Base-by-base conservation (phyloP, 192 early-diverging fungal genomes). In the Coemansia sp. region DNA sequence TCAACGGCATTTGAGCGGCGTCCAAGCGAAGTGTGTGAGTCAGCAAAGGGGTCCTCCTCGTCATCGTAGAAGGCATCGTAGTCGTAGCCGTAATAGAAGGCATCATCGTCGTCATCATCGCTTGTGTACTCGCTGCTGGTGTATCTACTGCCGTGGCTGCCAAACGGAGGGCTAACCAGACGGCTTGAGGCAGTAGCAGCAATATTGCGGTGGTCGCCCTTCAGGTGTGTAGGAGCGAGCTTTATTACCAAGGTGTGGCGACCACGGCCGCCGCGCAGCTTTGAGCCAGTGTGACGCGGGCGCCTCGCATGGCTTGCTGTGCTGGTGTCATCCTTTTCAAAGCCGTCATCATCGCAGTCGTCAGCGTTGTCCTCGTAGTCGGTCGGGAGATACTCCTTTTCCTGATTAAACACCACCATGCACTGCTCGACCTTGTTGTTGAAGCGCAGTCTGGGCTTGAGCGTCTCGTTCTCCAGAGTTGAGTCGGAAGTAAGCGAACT, bases 341-440 rank as follows among this genome's bases (percentile, higher is more conserved):
- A 48, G 15, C 42, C n/a, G 21, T 41, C 56, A 54, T 15, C 61
- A 19, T 57, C 65, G 19, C 61, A 67, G 46, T 78, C 70, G 9
- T 65, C 68, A 40, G 65, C 66, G 37, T 65, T 59, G 16, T 67
- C 73, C 48, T 85, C 83, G 57, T 67, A 61, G 61, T 82, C 83
- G 0, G 77, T 77, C 49, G 75, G 74, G 67, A 81, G 55, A 22
- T 71, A 77, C 74, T 85, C 83, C 61, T 73, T 76, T 45, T 83
- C 81, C 60, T 83, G 76, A 39, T 74, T 70, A 59, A 83, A 83
- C 65, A 82, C 73, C 4, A 78, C 79, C 78, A 82, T 82, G 52
- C 84, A 85, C 52, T 85, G 84, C 76, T 85, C 84, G 18, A 85
- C 84, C 16, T 61, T 63, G 64, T 81, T 63, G 62, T 85, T 85